These are phyloP conservation scores for Microdochium trichocladiopsis DNA, from an alignment of 2,329 filamentous ascomycete genomes.

Conservation along the genomic window DNA sequence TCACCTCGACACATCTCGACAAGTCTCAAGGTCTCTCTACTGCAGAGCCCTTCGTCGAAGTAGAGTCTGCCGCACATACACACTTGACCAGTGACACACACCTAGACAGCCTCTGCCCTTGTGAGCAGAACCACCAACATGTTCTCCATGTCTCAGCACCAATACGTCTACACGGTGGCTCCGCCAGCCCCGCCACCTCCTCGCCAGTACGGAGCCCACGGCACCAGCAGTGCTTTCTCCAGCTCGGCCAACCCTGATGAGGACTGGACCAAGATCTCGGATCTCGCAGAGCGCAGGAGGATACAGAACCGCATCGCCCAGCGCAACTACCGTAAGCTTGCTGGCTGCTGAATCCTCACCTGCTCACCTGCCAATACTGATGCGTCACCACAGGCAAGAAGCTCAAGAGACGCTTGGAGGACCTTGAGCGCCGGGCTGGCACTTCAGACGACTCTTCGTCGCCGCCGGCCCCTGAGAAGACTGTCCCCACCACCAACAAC, in stretches of 20 bases:
- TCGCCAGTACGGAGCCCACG: conserved; percentile 64
- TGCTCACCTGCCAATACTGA: background rate
- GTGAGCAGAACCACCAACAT: conserved; percentile 17
- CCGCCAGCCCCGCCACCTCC: conserved; percentile 28
- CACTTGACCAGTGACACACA: no score
- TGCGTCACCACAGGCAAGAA: conserved; percentile 62
- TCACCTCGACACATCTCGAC: background rate
- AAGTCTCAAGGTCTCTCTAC: background rate
- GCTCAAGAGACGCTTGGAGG: conserved; percentile 83
- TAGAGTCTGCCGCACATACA: no score
- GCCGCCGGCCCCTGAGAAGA: conserved; percentile 26
- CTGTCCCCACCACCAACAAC: conserved; percentile 22
- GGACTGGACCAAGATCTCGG: conserved; percentile 98
- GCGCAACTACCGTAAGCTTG: conserved; percentile 74
- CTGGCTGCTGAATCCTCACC: conserved; percentile 17
- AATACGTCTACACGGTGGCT: conserved; percentile 28
- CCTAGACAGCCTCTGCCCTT: no score
- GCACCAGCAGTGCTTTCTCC: conserved; percentile 91
- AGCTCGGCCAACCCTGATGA: conserved; percentile 92
- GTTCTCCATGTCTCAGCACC: conserved; percentile 36
- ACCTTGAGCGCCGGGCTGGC: conserved; percentile 72
- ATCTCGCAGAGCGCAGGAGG: conserved; percentile 84
- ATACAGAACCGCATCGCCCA: conserved; percentile 98
- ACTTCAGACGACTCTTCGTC: conserved; percentile 33
- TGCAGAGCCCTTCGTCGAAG: background rate